These are phyloP conservation scores for Neonectria neomacrospora DNA, from an alignment of 2,329 filamentous ascomycete species.

Conservation along the genomic window DNA sequence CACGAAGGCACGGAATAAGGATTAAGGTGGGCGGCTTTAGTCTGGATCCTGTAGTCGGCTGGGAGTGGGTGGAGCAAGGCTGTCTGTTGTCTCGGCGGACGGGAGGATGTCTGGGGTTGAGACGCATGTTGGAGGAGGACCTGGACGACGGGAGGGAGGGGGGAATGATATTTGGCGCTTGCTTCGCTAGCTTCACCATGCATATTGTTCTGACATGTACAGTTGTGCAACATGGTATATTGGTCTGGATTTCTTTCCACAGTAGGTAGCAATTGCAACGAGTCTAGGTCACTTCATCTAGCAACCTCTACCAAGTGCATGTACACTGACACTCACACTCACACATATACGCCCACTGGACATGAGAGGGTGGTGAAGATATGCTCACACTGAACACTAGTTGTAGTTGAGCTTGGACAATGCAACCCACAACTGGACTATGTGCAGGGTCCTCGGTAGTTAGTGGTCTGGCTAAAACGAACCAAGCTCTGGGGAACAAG, in stretches of 20 bases:
- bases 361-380: neutral
- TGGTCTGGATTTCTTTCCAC: conserved; percentile 4
- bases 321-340: neutral
- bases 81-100: neutral
- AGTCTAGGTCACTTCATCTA: conserved; percentile 4
- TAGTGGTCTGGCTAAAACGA: neutral
- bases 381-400: neutral
- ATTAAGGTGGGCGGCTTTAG: conserved; percentile 44
- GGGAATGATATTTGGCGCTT: conserved; percentile 10
- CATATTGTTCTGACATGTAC: conserved; percentile 13
- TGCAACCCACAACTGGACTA: neutral
- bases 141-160: conserved; percentile 5
- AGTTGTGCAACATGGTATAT: conserved; percentile 10
- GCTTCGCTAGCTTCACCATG: conserved; percentile 5
- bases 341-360: neutral
- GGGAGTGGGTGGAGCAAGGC: conserved; percentile 31
- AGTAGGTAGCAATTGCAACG: conserved; percentile 8
- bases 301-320: neutral
- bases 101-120: neutral
- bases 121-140: neutral
- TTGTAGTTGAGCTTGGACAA: neutral
- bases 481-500: neutral
- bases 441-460: neutral
- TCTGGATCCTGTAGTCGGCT: conserved; percentile 42
- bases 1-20: conserved; percentile 37